Evolutionary conservation across 2,329 filamentous ascomycete genomes (phyloP).

Genomic region (Chaetomiaceae sp.): DNA sequence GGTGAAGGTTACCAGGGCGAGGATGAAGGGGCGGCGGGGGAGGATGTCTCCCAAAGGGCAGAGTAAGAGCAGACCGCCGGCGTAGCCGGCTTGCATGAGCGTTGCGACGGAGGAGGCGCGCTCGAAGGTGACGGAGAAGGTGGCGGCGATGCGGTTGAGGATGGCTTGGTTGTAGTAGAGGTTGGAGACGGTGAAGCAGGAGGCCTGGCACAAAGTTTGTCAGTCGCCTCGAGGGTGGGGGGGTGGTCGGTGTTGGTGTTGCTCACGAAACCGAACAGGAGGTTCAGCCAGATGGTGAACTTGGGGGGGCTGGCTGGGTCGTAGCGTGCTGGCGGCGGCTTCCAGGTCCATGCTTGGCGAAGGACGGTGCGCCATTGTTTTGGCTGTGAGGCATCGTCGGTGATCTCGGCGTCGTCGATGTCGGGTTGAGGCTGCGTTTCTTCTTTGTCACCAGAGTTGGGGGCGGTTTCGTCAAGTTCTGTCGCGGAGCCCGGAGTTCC

Average conservation of each 20-base stretch:
- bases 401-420: background rate
- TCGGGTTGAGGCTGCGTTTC: background rate
- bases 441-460: background rate
- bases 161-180: constrained; percentile 80
- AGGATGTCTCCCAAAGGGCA: constrained; percentile 72
- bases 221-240: too few species aligned
- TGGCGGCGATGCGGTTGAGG: constrained; percentile 66
- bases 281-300: constrained; percentile 64
- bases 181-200: constrained; percentile 70
- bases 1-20: constrained; percentile 63
- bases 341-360: constrained; percentile 40
- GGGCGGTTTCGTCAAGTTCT: background rate
- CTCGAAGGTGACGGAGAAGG: constrained; percentile 68
- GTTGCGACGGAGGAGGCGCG: constrained; percentile 65
- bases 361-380: background rate
- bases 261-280: constrained; percentile 62
- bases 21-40: constrained; percentile 63
- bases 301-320: constrained; percentile 60
- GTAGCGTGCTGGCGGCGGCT: constrained; percentile 64
- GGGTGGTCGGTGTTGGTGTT: too few species aligned
- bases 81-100: constrained; percentile 75
- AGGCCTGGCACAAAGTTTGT: constrained; percentile 35
- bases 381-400: background rate
- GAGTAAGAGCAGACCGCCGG: constrained; percentile 65
- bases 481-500: background rate